Conservation (phyloP, 169 alveolate species). For the Babesia caballi region DNA sequence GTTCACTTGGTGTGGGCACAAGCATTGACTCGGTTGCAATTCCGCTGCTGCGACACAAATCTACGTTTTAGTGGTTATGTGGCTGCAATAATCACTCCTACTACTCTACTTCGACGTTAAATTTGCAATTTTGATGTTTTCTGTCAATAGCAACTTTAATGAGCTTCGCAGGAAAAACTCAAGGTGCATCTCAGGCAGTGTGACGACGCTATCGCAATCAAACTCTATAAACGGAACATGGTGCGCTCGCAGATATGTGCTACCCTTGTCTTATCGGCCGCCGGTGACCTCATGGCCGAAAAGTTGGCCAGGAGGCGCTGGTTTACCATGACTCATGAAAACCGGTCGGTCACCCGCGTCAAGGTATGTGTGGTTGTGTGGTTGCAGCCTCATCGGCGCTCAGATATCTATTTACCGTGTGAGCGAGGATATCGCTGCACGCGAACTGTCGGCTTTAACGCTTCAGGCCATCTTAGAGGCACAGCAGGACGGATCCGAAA, state of each 20-base stretch:
- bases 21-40: too few relatives aligned
- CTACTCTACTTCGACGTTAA: too few relatives aligned
- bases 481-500: conserved; percentile 20
- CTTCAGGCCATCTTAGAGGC: conserved; percentile 52
- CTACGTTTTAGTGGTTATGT: too few relatives aligned
- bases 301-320: conserved; percentile 37
- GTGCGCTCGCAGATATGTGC: not conserved
- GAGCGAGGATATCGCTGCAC: conserved; percentile 30
- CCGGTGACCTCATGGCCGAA: conserved; percentile 23
- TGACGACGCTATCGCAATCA: conserved; percentile 29
- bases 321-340: conserved; percentile 40
- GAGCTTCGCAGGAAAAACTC: conserved; percentile 43
- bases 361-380: not conserved
- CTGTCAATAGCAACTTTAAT: too few relatives aligned
- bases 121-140: too few relatives aligned
- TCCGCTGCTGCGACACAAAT: too few relatives aligned
- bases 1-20: too few relatives aligned
- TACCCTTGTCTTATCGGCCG: conserved; percentile 23
- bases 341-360: conserved; percentile 23
- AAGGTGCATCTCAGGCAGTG: conserved; percentile 62
- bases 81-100: too few relatives aligned
- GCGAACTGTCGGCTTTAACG: conserved; percentile 40
- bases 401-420: conserved; percentile 40
- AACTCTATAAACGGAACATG: conserved; percentile 17
- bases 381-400: not conserved